Percentiles rank a stretch among this genome's conserved stretches.
Evolutionary conservation across 495 filamentous ascomycete species (phyloP).

Genomic region (Lasiosphaeris hirsuta): DNA sequence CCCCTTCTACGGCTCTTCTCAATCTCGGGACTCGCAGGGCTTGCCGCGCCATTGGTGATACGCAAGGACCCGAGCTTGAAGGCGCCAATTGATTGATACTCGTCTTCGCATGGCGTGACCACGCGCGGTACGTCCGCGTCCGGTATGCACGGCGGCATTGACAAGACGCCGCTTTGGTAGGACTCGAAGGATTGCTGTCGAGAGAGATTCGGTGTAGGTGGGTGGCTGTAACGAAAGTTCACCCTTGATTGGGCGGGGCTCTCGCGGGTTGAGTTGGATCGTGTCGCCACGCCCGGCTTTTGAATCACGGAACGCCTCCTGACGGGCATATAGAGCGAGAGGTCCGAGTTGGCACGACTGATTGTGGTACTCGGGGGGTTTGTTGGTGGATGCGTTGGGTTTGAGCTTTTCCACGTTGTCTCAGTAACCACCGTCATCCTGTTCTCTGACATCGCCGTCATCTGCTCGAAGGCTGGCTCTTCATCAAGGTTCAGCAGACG

Average conservation of each 20-base stretch:
- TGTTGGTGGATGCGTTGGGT: conserved; percentile 20
- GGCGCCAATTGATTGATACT: conserved; percentile 54
- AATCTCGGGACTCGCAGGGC: conserved; percentile 39
- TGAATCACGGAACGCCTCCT: conserved; percentile 44
- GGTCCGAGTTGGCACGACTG: conserved; percentile 38
- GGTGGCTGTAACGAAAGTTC: conserved; percentile 34
- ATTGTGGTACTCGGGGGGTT: conserved; percentile 29
- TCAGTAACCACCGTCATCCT: conserved; percentile 34
- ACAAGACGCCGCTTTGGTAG: conserved; percentile 26
- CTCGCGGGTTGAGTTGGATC: conserved; percentile 23
- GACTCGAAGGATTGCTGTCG: conserved; percentile 37
- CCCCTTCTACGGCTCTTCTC: conserved; percentile 21
- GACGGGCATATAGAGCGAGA: conserved; percentile 47
- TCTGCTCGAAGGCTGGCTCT: conserved; percentile 31
- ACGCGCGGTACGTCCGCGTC: conserved; percentile 35
- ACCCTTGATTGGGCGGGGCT: conserved; percentile 17
- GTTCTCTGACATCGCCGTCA: conserved; percentile 32
- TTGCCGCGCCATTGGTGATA: conserved; percentile 56
- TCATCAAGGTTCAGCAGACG: conserved; percentile 40
- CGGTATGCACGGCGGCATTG: conserved; percentile 27
- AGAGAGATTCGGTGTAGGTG: conserved; percentile 34
- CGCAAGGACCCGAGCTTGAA: conserved; percentile 58
- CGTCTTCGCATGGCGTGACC: conserved; percentile 43
- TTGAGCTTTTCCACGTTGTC: conserved; percentile 35
- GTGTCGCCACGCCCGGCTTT: conserved; percentile 48